Conservation (phyloP, 306 rosid genomes). For the Betula pendula region DNA sequence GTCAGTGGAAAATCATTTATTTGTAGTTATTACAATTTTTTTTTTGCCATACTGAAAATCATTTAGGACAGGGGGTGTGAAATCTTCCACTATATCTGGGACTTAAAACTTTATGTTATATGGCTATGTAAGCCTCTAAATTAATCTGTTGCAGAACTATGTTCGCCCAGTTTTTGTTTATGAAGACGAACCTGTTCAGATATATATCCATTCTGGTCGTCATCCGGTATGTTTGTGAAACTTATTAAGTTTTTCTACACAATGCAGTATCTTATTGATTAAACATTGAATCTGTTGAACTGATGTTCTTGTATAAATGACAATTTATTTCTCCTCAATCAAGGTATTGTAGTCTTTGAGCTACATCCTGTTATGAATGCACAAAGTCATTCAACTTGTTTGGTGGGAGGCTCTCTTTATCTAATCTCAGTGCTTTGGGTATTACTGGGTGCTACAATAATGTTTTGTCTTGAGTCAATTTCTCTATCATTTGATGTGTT, state of each 20-base stretch:
- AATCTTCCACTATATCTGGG: not conserved
- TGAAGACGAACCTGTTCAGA: slow-evolving; percentile 75
- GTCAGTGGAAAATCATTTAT: not conserved
- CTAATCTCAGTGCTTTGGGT: not conserved
- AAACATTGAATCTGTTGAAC: not conserved
- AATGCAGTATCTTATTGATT: not conserved
- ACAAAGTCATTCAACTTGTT: not conserved
- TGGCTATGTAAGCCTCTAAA: slow-evolving; percentile 17
- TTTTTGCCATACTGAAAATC: not conserved
- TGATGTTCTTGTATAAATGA: not conserved
- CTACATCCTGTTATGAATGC: not conserved
- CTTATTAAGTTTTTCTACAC: slow-evolving; percentile 16
- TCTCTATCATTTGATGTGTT: not conserved
- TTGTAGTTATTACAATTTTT: not conserved
- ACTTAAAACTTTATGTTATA: not conserved
- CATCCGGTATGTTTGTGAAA: slow-evolving; percentile 69
- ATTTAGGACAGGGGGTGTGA: not conserved
- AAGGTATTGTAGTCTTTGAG: not conserved
- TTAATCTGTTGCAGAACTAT: slow-evolving; percentile 60
- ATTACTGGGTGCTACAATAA: not conserved
- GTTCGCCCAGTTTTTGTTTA: slow-evolving; percentile 64
- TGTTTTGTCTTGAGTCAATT: not conserved
- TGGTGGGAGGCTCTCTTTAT: not conserved
- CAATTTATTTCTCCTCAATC: not conserved
- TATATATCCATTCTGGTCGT: slow-evolving; percentile 71